These are phyloP conservation scores for Zasmidium angulare DNA, from an alignment of 2,329 filamentous ascomycete genomes.

Conservation along the genomic window DNA sequence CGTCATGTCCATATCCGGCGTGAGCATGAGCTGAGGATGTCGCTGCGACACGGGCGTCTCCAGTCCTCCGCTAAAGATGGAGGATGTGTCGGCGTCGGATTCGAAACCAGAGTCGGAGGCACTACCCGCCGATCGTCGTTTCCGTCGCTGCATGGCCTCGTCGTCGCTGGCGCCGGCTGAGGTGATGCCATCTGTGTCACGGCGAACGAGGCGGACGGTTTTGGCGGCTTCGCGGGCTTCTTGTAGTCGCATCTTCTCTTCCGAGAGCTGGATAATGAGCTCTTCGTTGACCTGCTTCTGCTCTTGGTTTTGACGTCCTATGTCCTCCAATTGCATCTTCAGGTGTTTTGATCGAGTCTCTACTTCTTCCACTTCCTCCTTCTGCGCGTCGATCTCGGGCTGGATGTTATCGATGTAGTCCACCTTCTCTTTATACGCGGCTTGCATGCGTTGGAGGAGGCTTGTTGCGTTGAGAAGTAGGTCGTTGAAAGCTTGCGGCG, in stretches of 20 bases:
- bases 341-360: slow-evolving; percentile 58
- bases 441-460: slow-evolving; percentile 56
- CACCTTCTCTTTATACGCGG: slow-evolving; percentile 55
- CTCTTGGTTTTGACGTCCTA: slow-evolving; percentile 56
- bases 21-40: slow-evolving; percentile 26
- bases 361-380: slow-evolving; percentile 62
- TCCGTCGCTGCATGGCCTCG: slow-evolving; percentile 22
- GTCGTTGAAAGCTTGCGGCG: slow-evolving; percentile 56
- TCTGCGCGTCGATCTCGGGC: slow-evolving; percentile 57
- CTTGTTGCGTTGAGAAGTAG: slow-evolving; percentile 57
- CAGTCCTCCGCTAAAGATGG: slow-evolving; percentile 46
- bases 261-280: slow-evolving; percentile 49
- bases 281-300: slow-evolving; percentile 58
- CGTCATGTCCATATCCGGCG: slow-evolving; percentile 22
- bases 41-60: slow-evolving; percentile 35
- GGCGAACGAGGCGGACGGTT: slow-evolving; percentile 23
- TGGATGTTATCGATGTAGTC: slow-evolving; percentile 52
- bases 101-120: slow-evolving; percentile 61
- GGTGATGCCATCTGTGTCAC: slow-evolving; percentile 18
- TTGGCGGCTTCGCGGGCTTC: slow-evolving; percentile 31
- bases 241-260: slow-evolving; percentile 43
- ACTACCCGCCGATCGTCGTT: slow-evolving; percentile 30
- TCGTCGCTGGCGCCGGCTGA: slow-evolving; percentile 16
- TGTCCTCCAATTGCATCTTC: slow-evolving; percentile 61
- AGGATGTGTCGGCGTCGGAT: slow-evolving; percentile 54